Base-by-base conservation (phyloP, 31 red algal genomes). In the Odonthalia washingtoniensis region DNA sequence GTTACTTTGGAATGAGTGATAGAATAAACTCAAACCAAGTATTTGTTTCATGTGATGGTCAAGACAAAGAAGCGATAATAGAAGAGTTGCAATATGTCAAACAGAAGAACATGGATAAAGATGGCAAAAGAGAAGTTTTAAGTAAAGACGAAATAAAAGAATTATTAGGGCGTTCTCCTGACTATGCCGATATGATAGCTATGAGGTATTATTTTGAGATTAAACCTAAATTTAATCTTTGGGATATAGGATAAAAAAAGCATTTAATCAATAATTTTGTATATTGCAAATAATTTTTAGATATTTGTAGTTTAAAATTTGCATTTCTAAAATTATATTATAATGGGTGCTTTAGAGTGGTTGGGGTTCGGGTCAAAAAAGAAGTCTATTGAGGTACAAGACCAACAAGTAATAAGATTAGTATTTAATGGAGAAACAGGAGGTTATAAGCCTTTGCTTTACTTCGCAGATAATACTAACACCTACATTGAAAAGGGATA, bases 261-360 rank as follows among this genome's bases (percentile, higher is more conserved):
- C n/a, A n/a, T n/a, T n/a, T n/a, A n/a, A n/a, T n/a, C n/a, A n/a
- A n/a, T n/a, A n/a, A n/a, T n/a, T n/a, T n/a, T n/a, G n/a, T n/a
- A n/a, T n/a, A n/a, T n/a, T n/a, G n/a, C n/a, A n/a, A n/a, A n/a
- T n/a, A n/a, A n/a, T n/a, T n/a, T n/a, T n/a, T 67, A 67, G 27
- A 67, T 30, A 67, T 67, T 33, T 67, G 27, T 33, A 33, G 27
- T 67, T 33, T 67, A 33, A 67, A 2, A 33, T 67, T 67, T 67
- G 64, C 27, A 33, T 67, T 67, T 67, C 14, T 67, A 67, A 67
- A 33, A 67, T 67, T 4, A 33, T 67, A 33, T 67, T 67, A 30
- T 67, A 67, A 67, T 67, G 64, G 33, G 64, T 67, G 27, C 33
- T 67, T 67, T 67, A 67, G 64, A 67, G 5, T 67, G 33, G 64